Evolutionary conservation across 441 rosid species (phyloP), one percentile per base, ranked within the genome.

Genomic region (Gossypium lobatum): DNA sequence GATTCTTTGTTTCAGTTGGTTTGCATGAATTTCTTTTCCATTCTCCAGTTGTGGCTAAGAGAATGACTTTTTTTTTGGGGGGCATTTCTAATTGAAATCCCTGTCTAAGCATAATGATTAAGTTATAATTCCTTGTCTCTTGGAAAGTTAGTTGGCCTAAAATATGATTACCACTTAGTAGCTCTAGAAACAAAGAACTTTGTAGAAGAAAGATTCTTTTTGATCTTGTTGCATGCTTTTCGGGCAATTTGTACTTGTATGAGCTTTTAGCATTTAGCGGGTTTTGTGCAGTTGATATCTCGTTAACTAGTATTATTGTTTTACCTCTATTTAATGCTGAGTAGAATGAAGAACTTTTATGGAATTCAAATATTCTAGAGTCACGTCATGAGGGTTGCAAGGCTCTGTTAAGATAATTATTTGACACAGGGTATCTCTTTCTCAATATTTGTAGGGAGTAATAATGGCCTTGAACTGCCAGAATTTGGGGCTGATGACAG

Each of bases 401-500:
- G 14, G 20, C n/a, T 66, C 57, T 34, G 48, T 64, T 64, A 64
- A 3, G 68, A 68, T 68, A 9, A 16, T 68, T 68, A 52, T 70
- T 58, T 54, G 54, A 62, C 13, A 7, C 17, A 2, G 17, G 17
- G 55, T 45, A 25, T 25, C 28, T 50, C 70, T 71, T 48, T 64
- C 58, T 73, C 62, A 69, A 13, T 60, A 59, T 26, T 76, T 52
- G 63, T 72, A 84, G 94, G 84, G 60, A 81, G 71, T 80, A 75
- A 79, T 71, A 61, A 70, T 59, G 78, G 75, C 74, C 80, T 79
- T 73, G 78, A 85, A 21, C 66, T 82, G 64, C 87, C 84, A 9
- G 79, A 80, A 72, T 84, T 81, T 72, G 92, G 83, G 71, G 55
- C 76, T 60, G 89, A 88, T 70, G 91, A 84, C 48, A 76, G 80